Evolutionary conservation across 257 asterid species (phyloP).

Genomic region (Plectranthus barbatus): DNA sequence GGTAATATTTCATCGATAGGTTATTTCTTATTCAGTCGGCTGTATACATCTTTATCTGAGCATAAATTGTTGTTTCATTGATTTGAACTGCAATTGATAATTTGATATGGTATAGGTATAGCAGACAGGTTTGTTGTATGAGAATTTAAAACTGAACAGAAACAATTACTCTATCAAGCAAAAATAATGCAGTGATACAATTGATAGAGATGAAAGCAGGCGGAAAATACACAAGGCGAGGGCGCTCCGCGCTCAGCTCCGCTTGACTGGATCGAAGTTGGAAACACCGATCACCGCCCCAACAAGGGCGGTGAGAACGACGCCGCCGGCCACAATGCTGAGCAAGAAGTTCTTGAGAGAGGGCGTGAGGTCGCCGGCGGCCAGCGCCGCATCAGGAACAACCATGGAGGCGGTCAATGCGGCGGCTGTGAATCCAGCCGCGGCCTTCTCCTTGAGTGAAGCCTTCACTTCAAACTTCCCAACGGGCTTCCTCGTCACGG

Average conservation of each 20-base stretch:
- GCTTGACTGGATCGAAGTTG: conserved; percentile 84
- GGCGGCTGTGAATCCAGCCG: conserved; percentile 68
- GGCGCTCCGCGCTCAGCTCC: conserved; percentile 45
- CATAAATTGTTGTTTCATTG: neutral
- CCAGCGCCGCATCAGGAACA: conserved; percentile 68
- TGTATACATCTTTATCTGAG: neutral
- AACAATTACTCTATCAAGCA: conserved; percentile 19
- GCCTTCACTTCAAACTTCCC: no score
- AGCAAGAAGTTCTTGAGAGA: no score
- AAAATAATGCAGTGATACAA: neutral
- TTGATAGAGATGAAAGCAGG: conserved; percentile 23
- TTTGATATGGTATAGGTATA: neutral
- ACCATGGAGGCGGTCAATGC: conserved; percentile 70
- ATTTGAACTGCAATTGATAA: neutral
- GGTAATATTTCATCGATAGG: neutral
- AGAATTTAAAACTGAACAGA: conserved; percentile 7
- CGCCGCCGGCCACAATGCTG: conserved; percentile 74
- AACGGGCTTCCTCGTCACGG: conserved; percentile 29
- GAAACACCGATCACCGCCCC: conserved; percentile 69
- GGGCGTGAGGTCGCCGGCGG: conserved; percentile 61
- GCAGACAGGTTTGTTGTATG: neutral
- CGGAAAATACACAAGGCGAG: neutral
- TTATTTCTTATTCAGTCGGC: no score
- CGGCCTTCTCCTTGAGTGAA: conserved; percentile 78
- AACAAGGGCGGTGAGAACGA: conserved; percentile 46